These are phyloP conservation scores for Morella rubra DNA, from an alignment of 306 rosid species.

Conservation along the genomic window DNA sequence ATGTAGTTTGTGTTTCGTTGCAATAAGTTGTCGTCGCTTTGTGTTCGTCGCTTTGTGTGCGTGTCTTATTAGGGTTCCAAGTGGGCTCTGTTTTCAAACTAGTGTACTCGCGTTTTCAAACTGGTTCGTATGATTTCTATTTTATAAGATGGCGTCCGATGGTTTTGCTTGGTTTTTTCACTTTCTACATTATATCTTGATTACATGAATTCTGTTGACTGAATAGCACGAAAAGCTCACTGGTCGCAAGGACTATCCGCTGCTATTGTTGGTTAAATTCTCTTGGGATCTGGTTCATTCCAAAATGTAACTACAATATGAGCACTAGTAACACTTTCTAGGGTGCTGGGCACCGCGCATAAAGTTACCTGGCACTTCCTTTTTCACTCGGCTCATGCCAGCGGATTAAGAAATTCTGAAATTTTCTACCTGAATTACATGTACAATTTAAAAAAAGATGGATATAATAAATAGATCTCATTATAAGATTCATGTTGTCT, in stretches of 20 bases:
- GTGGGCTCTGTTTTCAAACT: not conserved
- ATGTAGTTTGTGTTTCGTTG: not conserved
- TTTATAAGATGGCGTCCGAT: not conserved
- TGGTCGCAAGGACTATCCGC: not conserved
- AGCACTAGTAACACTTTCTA: not conserved
- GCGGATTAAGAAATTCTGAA: too few relatives aligned
- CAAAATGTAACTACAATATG: not conserved
- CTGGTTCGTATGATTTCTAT: not conserved
- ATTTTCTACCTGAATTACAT: too few relatives aligned
- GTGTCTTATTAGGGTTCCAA: too few relatives aligned
- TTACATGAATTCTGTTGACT: not conserved
- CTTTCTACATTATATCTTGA: not conserved
- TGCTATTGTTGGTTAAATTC: not conserved
- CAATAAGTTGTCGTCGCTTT: not conserved
- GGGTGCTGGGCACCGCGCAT: not conserved
- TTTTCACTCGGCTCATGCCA: not conserved
- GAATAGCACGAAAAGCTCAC: not conserved
- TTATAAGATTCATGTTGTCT: too few relatives aligned
- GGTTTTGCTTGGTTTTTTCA: not conserved
- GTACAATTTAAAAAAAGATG: too few relatives aligned
- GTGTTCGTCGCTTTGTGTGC: not conserved
- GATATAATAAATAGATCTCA: too few relatives aligned
- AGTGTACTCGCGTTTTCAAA: not conserved
- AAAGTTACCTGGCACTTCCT: not conserved
- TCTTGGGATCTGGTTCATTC: not conserved